Evolutionary conservation across 2,329 filamentous ascomycete species (phyloP).

Genomic region (Hypocrella siamensis): DNA sequence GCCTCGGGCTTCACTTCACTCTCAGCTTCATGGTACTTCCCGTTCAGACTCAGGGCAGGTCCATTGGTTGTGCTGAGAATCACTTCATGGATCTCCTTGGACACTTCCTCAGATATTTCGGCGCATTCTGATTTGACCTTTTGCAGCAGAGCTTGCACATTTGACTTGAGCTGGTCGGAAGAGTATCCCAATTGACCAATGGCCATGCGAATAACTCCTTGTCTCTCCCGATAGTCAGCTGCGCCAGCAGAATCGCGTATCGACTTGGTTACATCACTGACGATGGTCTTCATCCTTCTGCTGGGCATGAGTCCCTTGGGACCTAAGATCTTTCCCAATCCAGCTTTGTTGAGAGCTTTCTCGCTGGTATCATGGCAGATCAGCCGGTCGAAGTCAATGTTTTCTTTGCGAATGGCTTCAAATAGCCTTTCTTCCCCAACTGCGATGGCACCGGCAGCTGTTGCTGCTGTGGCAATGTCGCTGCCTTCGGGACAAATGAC

Average conservation of each 20-base stretch:
- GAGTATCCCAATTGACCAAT: slow-evolving; percentile 83
- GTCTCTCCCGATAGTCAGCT: slow-evolving; percentile 72
- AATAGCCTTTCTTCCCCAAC: slow-evolving; percentile 83
- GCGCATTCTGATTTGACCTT: slow-evolving; percentile 65
- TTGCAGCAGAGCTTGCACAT: slow-evolving; percentile 63
- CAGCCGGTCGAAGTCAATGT: slow-evolving; percentile 76
- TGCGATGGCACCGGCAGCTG: slow-evolving; percentile 60
- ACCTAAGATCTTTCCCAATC: slow-evolving; percentile 66
- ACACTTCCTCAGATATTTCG: slow-evolving; percentile 42
- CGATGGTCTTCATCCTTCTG: slow-evolving; percentile 74
- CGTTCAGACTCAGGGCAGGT: slow-evolving; percentile 76
- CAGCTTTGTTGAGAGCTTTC: slow-evolving; percentile 65
- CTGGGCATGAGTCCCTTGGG: slow-evolving; percentile 89
- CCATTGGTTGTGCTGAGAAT: slow-evolving; percentile 79
- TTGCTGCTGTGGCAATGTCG: slow-evolving; percentile 56
- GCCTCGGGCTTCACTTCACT: slow-evolving; percentile 37
- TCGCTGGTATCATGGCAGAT: slow-evolving; percentile 73
- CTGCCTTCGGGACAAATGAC: slow-evolving; percentile 82
- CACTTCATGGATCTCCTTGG: slow-evolving; percentile 37
- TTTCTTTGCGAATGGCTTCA: slow-evolving; percentile 54
- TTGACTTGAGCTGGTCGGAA: slow-evolving; percentile 70
- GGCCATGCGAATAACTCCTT: slow-evolving; percentile 75
- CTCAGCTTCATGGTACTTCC: slow-evolving; percentile 51
- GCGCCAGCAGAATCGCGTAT: slow-evolving; percentile 74
- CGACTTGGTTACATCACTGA: slow-evolving; percentile 57